Conservation (phyloP, 441 rosid genomes). For the Pelargonium citronellum region DNA sequence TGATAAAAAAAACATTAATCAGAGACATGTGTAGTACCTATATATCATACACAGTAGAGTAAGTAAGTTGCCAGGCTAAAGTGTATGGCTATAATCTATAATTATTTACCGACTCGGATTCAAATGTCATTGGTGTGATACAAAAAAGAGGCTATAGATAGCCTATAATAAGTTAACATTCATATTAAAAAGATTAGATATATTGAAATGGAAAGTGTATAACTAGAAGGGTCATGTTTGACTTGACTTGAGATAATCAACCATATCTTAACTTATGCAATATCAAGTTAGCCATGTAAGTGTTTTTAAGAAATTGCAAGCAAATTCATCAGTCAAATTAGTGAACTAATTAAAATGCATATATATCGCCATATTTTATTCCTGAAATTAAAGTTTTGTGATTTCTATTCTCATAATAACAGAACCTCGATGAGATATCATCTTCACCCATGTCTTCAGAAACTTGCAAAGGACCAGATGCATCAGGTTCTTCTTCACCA, state of each 20-base stretch:
- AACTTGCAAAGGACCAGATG: constrained; percentile 48
- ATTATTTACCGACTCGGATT: neutral
- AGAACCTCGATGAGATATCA: constrained; percentile 80
- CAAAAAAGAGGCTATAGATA: neutral
- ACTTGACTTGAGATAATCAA: neutral
- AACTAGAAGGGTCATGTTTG: neutral
- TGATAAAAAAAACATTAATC: neutral
- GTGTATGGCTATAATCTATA: neutral
- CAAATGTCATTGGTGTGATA: constrained; percentile 1
- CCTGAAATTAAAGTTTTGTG: neutral
- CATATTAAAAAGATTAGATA: neutral
- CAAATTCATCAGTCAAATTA: neutral
- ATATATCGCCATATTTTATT: neutral
- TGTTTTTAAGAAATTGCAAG: neutral
- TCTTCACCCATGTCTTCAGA: constrained; percentile 72
- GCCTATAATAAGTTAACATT: neutral
- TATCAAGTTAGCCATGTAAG: neutral
- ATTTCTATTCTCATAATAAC: neutral
- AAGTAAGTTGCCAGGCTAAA: neutral
- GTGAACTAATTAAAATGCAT: neutral
- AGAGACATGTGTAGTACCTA: neutral
- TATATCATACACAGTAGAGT: neutral
- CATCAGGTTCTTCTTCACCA: constrained; percentile 55
- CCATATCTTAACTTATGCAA: constrained; percentile 3
- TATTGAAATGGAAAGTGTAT: neutral